Percentiles rank a stretch among this genome's conserved stretches.
These are phyloP conservation scores for Ogataea zsoltii DNA, from an alignment of 805 yeast genomes.

Conservation along the genomic window DNA sequence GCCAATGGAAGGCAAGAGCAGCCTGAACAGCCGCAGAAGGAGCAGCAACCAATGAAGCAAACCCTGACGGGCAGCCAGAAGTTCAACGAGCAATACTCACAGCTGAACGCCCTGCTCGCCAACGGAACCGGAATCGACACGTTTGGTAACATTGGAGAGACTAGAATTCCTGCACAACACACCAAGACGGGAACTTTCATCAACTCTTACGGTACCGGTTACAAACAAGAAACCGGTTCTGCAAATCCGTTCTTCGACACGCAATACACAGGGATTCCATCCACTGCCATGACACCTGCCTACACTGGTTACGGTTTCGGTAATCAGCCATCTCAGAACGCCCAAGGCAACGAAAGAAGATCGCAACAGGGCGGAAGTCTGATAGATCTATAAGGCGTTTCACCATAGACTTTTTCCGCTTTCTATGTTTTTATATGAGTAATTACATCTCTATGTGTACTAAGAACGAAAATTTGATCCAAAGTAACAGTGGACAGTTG, in stretches of 20 bases:
- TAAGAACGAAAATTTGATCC: no score
- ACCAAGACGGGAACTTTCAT: conserved; percentile 79
- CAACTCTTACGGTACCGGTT: conserved; percentile 88
- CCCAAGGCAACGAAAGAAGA: conserved; percentile 26
- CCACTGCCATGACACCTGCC: conserved; percentile 68
- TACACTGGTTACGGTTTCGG: conserved; percentile 96
- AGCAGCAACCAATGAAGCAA: conserved; percentile 41
- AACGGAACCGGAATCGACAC: conserved; percentile 93
- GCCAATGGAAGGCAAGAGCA: conserved; percentile 1
- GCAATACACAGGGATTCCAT: conserved; percentile 74
- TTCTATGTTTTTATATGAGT: not conserved
- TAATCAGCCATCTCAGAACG: conserved; percentile 49
- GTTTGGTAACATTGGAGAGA: conserved; percentile 82
- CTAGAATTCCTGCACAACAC: conserved; percentile 90
- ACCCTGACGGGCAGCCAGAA: conserved; percentile 54
- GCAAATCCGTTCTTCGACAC: conserved; percentile 64
- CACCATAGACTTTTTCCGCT: not conserved
- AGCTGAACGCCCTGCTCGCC: conserved; percentile 75
- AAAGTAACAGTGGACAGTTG: no score
- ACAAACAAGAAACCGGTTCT: conserved; percentile 48
- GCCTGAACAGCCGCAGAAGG: conserved; percentile 27
- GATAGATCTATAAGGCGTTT: conserved; percentile 31
- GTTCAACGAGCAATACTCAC: conserved; percentile 61
- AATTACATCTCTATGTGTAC: not conserved
- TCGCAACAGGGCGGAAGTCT: conserved; percentile 29